phyloP scores from a whole-genome alignment of 2,329 filamentous ascomycete species.

The Pleoardoris graminearum region DNA sequence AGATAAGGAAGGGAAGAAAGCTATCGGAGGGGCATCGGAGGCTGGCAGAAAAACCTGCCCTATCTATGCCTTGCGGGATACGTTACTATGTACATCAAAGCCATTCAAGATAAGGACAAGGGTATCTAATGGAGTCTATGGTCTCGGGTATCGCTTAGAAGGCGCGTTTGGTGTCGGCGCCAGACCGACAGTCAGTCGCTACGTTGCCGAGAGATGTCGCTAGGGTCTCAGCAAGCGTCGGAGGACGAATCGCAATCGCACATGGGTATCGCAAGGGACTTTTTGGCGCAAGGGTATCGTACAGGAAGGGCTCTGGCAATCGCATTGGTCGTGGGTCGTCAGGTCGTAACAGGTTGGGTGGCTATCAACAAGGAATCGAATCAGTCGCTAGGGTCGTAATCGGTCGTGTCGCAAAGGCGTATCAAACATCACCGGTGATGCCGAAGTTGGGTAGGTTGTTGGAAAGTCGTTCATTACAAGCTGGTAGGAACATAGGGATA shows the following conservation, averaged over 20 bases:
- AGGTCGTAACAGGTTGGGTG: conserved; percentile 5
- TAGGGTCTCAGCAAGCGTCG: neutral
- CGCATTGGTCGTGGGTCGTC: conserved; percentile 5
- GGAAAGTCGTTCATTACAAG: conserved; percentile 33
- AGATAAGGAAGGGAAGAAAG: neutral
- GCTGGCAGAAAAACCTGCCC: neutral
- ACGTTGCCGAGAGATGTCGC: neutral
- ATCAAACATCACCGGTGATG: conserved; percentile 26
- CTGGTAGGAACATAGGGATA: conserved; percentile 16
- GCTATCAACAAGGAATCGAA: conserved; percentile 10
- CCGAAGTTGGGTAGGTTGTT: conserved; percentile 19
- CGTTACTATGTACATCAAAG: neutral
- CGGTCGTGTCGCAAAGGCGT: conserved; percentile 11
- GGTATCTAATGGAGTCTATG: conserved; percentile 2
- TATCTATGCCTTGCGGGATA: neutral
- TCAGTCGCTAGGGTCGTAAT: conserved; percentile 15
- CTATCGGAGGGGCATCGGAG: neutral
- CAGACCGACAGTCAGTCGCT: neutral
- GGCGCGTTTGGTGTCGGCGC: conserved; percentile 5
- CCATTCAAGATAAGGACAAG: neutral
- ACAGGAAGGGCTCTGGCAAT: neutral
- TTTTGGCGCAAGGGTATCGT: too few relatives aligned
- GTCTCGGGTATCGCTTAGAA: neutral
- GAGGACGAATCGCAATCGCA: neutral
- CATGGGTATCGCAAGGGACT: neutral